Percentiles rank a stretch among this genome's conserved stretches.
Conservation (phyloP, 192 early-diverging fungal genomes). For the Coemansia umbellata region DNA sequence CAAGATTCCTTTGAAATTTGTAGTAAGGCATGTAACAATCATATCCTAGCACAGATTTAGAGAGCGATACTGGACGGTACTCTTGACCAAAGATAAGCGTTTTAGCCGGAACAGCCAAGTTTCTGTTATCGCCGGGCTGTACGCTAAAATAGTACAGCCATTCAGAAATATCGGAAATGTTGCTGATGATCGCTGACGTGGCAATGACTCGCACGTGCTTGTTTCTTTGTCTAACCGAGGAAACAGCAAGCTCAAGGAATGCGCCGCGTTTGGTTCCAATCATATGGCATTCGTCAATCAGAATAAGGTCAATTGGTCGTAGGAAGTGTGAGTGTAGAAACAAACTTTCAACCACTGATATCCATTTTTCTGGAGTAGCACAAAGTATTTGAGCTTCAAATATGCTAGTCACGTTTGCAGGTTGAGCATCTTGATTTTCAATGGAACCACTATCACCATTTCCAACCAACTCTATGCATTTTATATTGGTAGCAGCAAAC, state of each 20-base stretch:
- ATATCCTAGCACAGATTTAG: slow-evolving; percentile 54
- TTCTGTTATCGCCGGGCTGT: not conserved
- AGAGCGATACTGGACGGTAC: slow-evolving; percentile 60
- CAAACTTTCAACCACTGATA: slow-evolving; percentile 50
- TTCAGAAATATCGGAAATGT: slow-evolving; percentile 61
- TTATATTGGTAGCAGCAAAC: slow-evolving; percentile 41
- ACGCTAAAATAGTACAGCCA: slow-evolving; percentile 54
- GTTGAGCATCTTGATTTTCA: not conserved
- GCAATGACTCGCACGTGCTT: slow-evolving; percentile 52
- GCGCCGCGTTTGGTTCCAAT: slow-evolving; percentile 61
- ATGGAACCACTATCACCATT: slow-evolving; percentile 13
- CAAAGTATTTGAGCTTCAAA: slow-evolving; percentile 49
- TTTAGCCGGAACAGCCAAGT: slow-evolving; percentile 9
- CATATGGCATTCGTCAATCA: slow-evolving; percentile 71
- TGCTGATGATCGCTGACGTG: slow-evolving; percentile 66
- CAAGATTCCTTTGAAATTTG: slow-evolving; percentile 56
- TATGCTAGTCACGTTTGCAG: not conserved
- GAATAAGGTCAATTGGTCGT: slow-evolving; percentile 34
- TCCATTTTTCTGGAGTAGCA: slow-evolving; percentile 72
- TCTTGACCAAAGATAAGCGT: slow-evolving; percentile 64
- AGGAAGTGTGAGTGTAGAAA: slow-evolving; percentile 8
- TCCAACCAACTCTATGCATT: slow-evolving; percentile 53
- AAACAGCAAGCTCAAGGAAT: slow-evolving; percentile 60
- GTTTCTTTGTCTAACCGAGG: slow-evolving; percentile 45
- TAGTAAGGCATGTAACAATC: slow-evolving; percentile 43